Conservation (phyloP, 2,329 filamentous ascomycete species). For the Talaromyces sp. region DNA sequence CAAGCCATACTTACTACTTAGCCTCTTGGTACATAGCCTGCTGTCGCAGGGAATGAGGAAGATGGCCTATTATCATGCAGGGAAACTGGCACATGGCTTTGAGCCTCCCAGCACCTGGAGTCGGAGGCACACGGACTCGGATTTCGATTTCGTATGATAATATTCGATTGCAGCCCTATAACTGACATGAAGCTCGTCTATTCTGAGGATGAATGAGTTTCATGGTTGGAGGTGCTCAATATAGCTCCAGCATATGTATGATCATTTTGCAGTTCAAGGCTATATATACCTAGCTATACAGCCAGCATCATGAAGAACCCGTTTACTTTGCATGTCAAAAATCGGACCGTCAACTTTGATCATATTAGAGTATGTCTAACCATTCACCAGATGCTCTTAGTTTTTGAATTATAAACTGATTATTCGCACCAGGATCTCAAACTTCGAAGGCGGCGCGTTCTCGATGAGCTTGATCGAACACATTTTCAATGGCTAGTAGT, state of each 20-base stretch:
- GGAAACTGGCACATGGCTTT: background rate
- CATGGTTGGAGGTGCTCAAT: background rate
- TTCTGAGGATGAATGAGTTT: background rate
- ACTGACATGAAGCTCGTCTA: background rate
- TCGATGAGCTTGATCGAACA: slow-evolving; percentile 19
- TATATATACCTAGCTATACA: background rate
- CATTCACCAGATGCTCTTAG: background rate
- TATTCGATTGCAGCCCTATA: background rate
- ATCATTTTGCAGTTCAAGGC: background rate
- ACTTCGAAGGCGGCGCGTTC: slow-evolving; percentile 16
- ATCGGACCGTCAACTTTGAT: slow-evolving; percentile 18
- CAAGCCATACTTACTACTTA: background rate
- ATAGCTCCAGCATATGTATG: background rate
- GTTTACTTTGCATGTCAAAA: slow-evolving; percentile 16
- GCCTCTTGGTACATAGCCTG: background rate
- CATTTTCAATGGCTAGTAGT: slow-evolving; percentile 18
- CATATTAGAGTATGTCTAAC: slow-evolving; percentile 17
- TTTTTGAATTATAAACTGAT: background rate
- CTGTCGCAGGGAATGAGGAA: background rate
- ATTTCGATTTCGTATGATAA: background rate
- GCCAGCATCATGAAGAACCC: slow-evolving; percentile 12
- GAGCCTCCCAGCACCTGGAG: background rate
- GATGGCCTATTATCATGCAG: background rate
- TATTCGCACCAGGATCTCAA: slow-evolving; percentile 11
- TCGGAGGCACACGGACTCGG: background rate